phyloP scores from a whole-genome alignment of 2,329 filamentous ascomycete genomes.

The Diaporthe sp. region DNA sequence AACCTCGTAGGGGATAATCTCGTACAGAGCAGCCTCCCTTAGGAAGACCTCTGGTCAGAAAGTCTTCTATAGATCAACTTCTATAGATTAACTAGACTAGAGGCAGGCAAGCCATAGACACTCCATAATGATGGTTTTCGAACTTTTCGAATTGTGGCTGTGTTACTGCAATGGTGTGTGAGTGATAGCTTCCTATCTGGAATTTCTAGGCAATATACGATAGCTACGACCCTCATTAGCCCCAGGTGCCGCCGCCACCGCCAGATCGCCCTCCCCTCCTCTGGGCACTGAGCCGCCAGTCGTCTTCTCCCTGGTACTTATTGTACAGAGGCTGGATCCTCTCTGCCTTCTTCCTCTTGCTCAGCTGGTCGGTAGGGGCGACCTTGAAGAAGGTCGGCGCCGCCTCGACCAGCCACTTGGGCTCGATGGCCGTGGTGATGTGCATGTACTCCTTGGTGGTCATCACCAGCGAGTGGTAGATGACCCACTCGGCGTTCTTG shows the following conservation, averaged over 20 bases:
- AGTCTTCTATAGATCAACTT: too few relatives aligned
- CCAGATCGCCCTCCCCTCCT: constrained; percentile 85
- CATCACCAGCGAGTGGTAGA: constrained; percentile 90
- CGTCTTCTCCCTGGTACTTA: constrained; percentile 90
- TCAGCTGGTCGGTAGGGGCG: constrained; percentile 84
- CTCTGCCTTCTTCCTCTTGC: constrained; percentile 93
- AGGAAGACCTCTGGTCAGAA: too few relatives aligned
- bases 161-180: too few relatives aligned
- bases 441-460: constrained; percentile 99
- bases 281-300: constrained; percentile 94
- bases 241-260: constrained; percentile 92
- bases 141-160: too few relatives aligned
- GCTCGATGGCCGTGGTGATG: constrained; percentile 90
- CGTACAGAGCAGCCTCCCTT: too few relatives aligned
- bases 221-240: too few relatives aligned
- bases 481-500: constrained; percentile 95
- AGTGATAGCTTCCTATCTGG: too few relatives aligned
- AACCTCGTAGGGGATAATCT: neutral
- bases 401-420: constrained; percentile 92
- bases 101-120: too few relatives aligned
- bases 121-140: too few relatives aligned
- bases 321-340: constrained; percentile 96
- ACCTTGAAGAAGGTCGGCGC: constrained; percentile 99
- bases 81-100: too few relatives aligned
- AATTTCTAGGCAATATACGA: too few relatives aligned